Base-by-base conservation (phyloP, 2,329 filamentous ascomycete species). In the Cadophora sp. region DNA sequence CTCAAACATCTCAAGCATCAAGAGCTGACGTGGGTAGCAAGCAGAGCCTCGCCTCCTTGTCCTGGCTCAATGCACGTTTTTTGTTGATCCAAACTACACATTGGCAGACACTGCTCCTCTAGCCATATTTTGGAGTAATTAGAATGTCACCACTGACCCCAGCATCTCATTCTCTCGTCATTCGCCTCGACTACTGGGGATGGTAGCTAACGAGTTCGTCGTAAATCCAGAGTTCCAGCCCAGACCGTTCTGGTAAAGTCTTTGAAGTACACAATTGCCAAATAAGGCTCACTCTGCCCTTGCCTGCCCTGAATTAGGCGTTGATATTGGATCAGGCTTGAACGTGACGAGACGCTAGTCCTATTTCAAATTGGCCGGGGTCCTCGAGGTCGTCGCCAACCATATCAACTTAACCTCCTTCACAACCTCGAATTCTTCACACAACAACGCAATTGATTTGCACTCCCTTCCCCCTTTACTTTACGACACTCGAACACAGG, bases 371-470 rank as follows among this genome's bases (percentile, higher is more conserved):
- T 16, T 58, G 36, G 55, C 20, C n/a, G 9, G 7, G 7, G 14
- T 13, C 20, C 14, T 58, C 36, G 55, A 43, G 33, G 55, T 58
- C 55, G 20, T 58, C 36, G 20, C n/a, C 33, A 4, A 41, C 55
- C 36, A 43, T 36, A 58, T 43, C 16, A 24, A 18, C 45, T 48
- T 48, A 20, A 39, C 55, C 27, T 27, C 36, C 55, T 43, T 20
- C 20, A 58, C 14, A 27, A 20, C 18, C 13, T 58, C 36, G 36
- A 43, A 39, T 41, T 22, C 33, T 53, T 51, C 24, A 53, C 18
- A 27, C n/a, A 58, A 39, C 36, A 22, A 13, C 11, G 55, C 36
- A 41, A 43, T 43, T 41, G 4, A 41, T 58, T 58, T 58, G 55
- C 20, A 27, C 20, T 1, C 33, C 11, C 14, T 0, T 1, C 3